Percentiles rank a stretch among this genome's conserved stretches.
These are phyloP conservation scores for Botrytis deweyae DNA, from an alignment of 2,329 filamentous ascomycete species.

Conservation along the genomic window DNA sequence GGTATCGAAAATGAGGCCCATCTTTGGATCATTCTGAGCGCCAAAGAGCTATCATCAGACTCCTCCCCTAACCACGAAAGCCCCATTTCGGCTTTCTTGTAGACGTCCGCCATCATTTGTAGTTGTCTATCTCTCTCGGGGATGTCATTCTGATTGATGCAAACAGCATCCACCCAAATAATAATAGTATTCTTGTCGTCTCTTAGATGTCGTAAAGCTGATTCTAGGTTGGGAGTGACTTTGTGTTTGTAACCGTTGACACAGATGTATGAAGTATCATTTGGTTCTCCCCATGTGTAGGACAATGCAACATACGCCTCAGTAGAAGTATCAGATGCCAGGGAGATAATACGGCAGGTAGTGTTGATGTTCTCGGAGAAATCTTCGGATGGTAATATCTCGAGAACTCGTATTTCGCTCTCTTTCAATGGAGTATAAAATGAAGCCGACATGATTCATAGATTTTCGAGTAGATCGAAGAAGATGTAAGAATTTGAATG, in stretches of 20 bases:
- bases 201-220: background rate
- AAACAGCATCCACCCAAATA: background rate
- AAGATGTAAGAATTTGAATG: background rate
- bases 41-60: background rate
- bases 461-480: background rate
- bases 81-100: background rate
- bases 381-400: background rate
- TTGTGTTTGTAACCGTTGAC: background rate
- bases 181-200: rapidly evolving
- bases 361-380: background rate
- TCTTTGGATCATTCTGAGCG: background rate
- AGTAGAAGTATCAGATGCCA: background rate
- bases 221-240: background rate
- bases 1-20: background rate
- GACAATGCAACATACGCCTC: background rate
- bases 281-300: background rate
- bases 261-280: background rate
- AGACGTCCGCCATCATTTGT: background rate
- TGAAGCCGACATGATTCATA: background rate
- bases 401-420: background rate
- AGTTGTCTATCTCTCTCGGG: background rate
- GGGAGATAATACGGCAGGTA: background rate
- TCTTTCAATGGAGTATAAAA: background rate
- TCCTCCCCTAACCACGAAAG: background rate
- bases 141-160: background rate